Evolutionary conservation across 495 filamentous ascomycete species (phyloP).

Genomic region (Penicillium antarcticum): DNA sequence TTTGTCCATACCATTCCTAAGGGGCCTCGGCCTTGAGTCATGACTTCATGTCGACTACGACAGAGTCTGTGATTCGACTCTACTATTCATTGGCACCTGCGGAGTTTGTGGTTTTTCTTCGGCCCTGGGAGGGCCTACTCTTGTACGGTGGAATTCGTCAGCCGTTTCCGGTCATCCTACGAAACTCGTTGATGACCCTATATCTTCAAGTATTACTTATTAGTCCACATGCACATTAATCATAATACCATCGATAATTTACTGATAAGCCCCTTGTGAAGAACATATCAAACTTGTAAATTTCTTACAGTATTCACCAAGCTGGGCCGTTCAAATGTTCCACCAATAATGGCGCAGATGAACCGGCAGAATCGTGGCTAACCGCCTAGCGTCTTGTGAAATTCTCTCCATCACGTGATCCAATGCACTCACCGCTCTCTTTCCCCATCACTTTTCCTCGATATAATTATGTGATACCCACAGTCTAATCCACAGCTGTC

Average conservation of each 20-base stretch:
- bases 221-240: constrained; percentile 35
- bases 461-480: too few relatives aligned
- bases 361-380: too few relatives aligned
- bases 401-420: too few relatives aligned
- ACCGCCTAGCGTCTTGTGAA: neutral
- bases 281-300: too few relatives aligned
- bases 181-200: neutral
- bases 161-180: neutral
- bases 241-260: constrained; percentile 24
- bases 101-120: constrained; percentile 19
- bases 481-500: too few relatives aligned
- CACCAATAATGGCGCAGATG: too few relatives aligned
- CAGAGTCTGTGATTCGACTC: neutral
- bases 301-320: too few relatives aligned
- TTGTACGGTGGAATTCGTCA: constrained; percentile 17
- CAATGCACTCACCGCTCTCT: too few relatives aligned
- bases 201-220: constrained; percentile 18
- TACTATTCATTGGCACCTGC: constrained; percentile 7
- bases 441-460: too few relatives aligned
- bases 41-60: constrained; percentile 19
- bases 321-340: too few relatives aligned
- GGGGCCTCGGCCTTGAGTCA: constrained; percentile 16
- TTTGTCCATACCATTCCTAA: neutral
- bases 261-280: neutral
- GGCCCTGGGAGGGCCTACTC: neutral